Base-by-base conservation (phyloP, 345 rosid genomes). In the Zanthoxylum bungeanum region DNA sequence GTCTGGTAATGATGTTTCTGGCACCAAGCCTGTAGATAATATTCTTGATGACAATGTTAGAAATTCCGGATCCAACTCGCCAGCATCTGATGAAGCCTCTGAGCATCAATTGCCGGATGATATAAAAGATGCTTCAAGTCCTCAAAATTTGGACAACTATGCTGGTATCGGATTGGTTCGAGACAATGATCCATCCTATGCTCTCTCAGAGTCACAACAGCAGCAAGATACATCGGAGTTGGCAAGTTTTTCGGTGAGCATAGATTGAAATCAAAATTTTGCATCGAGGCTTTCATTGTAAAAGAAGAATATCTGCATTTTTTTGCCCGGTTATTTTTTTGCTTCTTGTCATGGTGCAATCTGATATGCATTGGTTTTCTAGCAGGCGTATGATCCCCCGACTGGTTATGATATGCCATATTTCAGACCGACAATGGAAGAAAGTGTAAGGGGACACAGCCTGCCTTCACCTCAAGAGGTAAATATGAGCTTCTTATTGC, bases 381-480 rank as follows among this genome's bases (percentile, higher is more conserved):
- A 37, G 66, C 88, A 90, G 96, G 90, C 76, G 22, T 88, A 88
- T 77, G 87, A 84, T 74, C 82, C 85, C 51, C 93, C 80, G 47
- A 75, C 85, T 66, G 86, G 84, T 47, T 91, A 91, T 76, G 98
- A 89, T 64, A 74, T 89, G 14, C 78, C 92, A 30, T 93, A 91
- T 82, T 89, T 89, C 76, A 82, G 91, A 75, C 89, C 93, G 40
- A 24, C 85, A 37, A 78, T 84, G 76, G 92, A 87, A 68, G 98
- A 86, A 73, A 75, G 80, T 22, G 73, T 80, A 2, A 82, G 85
- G 9, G 90, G 83, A 34, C 98, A 84, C 75, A 88, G 87, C 64
- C 81, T 86, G 10, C 87, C 82, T 56, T 84, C 87, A 53, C 85
- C 87, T 51, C 95, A 82, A 47, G 98, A 94, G 97, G 98, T 94